A percentile compares a stretch with the other conserved stretches of the same genome.
phyloP scores from a whole-genome alignment of 1,284 basidiomycete genomes.

The Melampsora americana region DNA sequence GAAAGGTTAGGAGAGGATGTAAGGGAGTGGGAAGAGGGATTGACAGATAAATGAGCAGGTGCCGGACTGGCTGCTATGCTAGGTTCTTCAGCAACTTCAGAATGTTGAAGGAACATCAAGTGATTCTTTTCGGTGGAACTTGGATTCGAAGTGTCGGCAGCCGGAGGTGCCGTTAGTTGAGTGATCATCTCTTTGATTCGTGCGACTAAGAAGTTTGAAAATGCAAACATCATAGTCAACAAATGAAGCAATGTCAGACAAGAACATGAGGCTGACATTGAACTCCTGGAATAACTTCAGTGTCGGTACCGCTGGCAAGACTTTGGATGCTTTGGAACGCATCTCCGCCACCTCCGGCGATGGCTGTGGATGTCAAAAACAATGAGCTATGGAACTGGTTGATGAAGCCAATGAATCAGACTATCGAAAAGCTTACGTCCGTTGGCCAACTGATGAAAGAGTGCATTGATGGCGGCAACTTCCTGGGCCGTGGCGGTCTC shows the following conservation, averaged over 20 bases:
- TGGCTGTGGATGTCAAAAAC: slow-evolving; percentile 34
- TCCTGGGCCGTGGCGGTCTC: slow-evolving; percentile 50
- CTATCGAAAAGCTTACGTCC: slow-evolving; percentile 45
- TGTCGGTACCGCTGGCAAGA: slow-evolving; percentile 45
- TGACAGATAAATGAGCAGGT: not conserved
- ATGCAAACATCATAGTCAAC: not conserved
- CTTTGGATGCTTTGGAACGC: slow-evolving; percentile 48
- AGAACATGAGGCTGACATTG: slow-evolving; percentile 47
- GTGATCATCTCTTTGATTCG: slow-evolving; percentile 50
- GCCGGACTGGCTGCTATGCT: not conserved
- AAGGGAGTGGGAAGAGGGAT: not conserved
- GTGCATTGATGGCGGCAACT: slow-evolving; percentile 49
- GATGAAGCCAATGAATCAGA: not conserved
- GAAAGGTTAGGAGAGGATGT: slow-evolving; percentile 8
- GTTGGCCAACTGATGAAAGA: slow-evolving; percentile 50
- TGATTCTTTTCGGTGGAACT: slow-evolving; percentile 8
- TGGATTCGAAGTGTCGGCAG: slow-evolving; percentile 17
- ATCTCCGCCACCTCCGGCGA: slow-evolving; percentile 49
- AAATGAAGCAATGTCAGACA: not conserved
- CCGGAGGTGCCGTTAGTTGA: slow-evolving; percentile 50
- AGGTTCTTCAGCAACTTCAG: slow-evolving; percentile 21
- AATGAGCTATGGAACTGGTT: not conserved
- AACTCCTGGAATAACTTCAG: slow-evolving; percentile 48
- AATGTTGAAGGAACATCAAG: slow-evolving; percentile 44
- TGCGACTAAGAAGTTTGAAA: slow-evolving; percentile 43